Conservation (phyloP, 768 basidiomycete genomes). For the Phaffia australis region DNA sequence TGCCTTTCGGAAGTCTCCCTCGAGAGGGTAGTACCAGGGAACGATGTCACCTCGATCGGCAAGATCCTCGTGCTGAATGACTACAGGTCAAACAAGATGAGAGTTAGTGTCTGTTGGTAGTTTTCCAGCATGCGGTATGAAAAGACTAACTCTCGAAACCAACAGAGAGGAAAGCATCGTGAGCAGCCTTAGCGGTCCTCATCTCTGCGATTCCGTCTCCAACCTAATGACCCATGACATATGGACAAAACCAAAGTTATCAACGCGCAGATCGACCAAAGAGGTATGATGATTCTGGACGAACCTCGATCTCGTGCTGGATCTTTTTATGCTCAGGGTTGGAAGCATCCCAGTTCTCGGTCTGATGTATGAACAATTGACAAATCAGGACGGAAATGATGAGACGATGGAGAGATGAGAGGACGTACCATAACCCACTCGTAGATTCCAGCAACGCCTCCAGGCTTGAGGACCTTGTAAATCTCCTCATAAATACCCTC, state of each 20-base stretch:
- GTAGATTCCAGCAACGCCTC: conserved; percentile 86
- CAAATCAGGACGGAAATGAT: background rate
- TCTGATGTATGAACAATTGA: conserved; percentile 34
- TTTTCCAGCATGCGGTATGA: background rate
- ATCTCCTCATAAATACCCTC: conserved; percentile 94
- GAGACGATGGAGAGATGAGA: background rate
- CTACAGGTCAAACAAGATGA: background rate
- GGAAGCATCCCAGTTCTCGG: conserved; percentile 68
- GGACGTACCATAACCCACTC: conserved; percentile 77
- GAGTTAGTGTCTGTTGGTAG: background rate
- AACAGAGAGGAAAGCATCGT: conserved; percentile 65
- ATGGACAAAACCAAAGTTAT: background rate
- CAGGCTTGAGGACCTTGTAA: conserved; percentile 85
- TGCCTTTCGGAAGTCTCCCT: conserved; percentile 82
- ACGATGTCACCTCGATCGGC: conserved; percentile 30
- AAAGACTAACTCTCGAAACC: conserved; percentile 64
- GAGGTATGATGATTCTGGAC: background rate
- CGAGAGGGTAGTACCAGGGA: conserved; percentile 94
- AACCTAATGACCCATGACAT: conserved; percentile 34
- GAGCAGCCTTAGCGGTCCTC: conserved; percentile 61
- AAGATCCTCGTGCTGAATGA: conserved; percentile 22
- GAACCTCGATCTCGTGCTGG: conserved; percentile 68
- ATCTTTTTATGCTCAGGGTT: conserved; percentile 78
- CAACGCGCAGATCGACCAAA: background rate
- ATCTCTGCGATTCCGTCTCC: conserved; percentile 98